A percentile compares a stretch with the other conserved stretches of the same genome.
Conservation (phyloP, 768 basidiomycete genomes). For the Boletus rubroflammeus region DNA sequence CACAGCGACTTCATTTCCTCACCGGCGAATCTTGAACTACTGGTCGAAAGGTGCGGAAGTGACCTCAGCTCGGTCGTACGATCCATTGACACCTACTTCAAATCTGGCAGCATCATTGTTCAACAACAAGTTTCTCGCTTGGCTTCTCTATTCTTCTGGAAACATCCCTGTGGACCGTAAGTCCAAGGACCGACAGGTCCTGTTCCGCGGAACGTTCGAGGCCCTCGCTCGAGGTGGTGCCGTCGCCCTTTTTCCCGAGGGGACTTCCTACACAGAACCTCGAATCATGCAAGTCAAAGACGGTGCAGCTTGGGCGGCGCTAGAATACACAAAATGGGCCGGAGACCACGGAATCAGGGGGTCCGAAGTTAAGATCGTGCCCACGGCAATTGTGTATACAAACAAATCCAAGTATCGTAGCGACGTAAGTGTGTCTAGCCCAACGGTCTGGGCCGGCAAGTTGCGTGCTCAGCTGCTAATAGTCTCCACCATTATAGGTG, state of each 20-base stretch:
- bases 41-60: conserved; percentile 81
- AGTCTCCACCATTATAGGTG: conserved; percentile 41
- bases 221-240: conserved; percentile 74
- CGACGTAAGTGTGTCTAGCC: conserved; percentile 52
- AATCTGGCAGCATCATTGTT: conserved; percentile 65
- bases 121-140: conserved; percentile 66
- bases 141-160: conserved; percentile 83
- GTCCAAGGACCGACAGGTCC: conserved; percentile 82
- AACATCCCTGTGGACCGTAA: conserved; percentile 97
- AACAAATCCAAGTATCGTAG: conserved; percentile 96
- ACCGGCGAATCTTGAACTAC: conserved; percentile 77
- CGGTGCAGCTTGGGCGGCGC: conserved; percentile 90
- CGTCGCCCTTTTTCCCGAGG: conserved; percentile 93
- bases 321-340: conserved; percentile 87
- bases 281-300: conserved; percentile 91
- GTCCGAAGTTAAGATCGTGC: conserved; percentile 58
- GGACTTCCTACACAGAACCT: conserved; percentile 91
- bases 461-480: conserved; percentile 12
- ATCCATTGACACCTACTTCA: conserved; percentile 12
- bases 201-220: conserved; percentile 89
- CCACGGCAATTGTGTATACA: conserved; percentile 89
- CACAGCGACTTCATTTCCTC: conserved; percentile 77
- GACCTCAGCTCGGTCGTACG: conserved; percentile 9
- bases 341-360: conserved; percentile 49
- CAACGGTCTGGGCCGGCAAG: conserved; percentile 11